Evolutionary conservation across 305 asterid species (phyloP).

Genomic region (Fraxinus dipetala): DNA sequence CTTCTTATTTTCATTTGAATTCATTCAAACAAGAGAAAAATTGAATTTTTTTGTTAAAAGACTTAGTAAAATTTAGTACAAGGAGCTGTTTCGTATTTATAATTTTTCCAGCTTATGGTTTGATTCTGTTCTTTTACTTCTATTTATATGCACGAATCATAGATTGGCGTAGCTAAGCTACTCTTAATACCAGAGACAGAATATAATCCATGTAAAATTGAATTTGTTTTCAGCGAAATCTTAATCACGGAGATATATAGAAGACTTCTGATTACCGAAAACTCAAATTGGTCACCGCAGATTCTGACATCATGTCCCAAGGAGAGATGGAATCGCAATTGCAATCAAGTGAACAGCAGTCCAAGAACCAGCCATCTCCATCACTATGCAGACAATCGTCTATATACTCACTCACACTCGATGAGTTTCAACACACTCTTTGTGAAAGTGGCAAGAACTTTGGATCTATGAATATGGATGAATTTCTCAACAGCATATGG

Average conservation of each 20-base stretch:
- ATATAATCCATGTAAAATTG: neutral
- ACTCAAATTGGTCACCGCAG: constrained; percentile 38
- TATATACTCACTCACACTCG: constrained; percentile 75
- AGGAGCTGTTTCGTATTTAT: neutral
- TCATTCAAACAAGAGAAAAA: too few relatives aligned
- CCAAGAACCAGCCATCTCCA: constrained; percentile 27
- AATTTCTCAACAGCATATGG: constrained; percentile 85
- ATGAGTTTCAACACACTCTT: constrained; percentile 67
- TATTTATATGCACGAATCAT: neutral
- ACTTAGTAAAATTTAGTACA: neutral
- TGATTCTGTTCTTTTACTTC: neutral
- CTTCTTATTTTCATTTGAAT: neutral
- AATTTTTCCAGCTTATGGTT: neutral
- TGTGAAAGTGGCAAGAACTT: constrained; percentile 67
- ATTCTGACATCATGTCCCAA: constrained; percentile 45
- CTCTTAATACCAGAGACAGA: neutral
- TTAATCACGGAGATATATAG: neutral
- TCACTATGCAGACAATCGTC: constrained; percentile 60
- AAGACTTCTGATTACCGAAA: neutral
- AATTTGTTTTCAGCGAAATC: neutral
- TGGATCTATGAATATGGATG: constrained; percentile 94
- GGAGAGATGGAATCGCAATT: constrained; percentile 46
- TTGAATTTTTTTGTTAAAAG: too few relatives aligned
- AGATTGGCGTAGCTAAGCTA: neutral
- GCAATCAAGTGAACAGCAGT: constrained; percentile 32